A percentile compares a stretch with the other conserved stretches of the same genome.
phyloP scores from a whole-genome alignment of 768 basidiomycete species.

The Boletus barrowsii region DNA sequence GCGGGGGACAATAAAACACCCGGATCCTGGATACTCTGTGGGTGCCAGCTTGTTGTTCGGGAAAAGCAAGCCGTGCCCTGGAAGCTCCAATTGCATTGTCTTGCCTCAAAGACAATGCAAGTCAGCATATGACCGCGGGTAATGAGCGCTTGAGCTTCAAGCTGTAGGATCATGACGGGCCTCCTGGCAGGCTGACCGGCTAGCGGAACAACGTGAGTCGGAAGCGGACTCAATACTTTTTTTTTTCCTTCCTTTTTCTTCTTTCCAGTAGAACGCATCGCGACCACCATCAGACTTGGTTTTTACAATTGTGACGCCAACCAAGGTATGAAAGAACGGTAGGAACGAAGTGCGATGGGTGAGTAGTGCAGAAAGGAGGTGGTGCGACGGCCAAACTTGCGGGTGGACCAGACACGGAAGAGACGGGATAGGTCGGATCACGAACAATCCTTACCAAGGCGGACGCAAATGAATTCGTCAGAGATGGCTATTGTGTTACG shows the following conservation, averaged over 20 bases:
- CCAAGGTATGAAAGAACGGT: neutral
- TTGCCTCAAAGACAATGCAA: conserved; percentile 5
- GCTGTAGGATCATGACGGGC: conserved; percentile 25
- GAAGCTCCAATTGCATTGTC: conserved; percentile 10
- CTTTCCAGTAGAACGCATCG: neutral
- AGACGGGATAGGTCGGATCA: conserved; percentile 24
- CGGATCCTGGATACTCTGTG: conserved; percentile 15
- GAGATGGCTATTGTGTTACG: conserved; percentile 13
- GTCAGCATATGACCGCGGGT: neutral
- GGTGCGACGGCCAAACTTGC: neutral
- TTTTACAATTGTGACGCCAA: neutral
- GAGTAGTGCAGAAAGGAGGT: neutral
- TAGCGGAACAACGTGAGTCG: conserved; percentile 18
- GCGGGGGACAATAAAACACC: conserved; percentile 11
- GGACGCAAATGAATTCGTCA: neutral
- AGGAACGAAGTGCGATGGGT: conserved; percentile 1
- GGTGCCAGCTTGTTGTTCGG: conserved; percentile 4
- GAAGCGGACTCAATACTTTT: conserved; percentile 7
- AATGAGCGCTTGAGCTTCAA: neutral
- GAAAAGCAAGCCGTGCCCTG: neutral
- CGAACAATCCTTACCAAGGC: neutral
- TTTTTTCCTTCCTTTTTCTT: neutral
- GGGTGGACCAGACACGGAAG: conserved; percentile 2
- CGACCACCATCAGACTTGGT: neutral
- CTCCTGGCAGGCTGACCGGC: conserved; percentile 9